Conservation (phyloP, 495 filamentous ascomycete species). For the Evernia prunastri region DNA sequence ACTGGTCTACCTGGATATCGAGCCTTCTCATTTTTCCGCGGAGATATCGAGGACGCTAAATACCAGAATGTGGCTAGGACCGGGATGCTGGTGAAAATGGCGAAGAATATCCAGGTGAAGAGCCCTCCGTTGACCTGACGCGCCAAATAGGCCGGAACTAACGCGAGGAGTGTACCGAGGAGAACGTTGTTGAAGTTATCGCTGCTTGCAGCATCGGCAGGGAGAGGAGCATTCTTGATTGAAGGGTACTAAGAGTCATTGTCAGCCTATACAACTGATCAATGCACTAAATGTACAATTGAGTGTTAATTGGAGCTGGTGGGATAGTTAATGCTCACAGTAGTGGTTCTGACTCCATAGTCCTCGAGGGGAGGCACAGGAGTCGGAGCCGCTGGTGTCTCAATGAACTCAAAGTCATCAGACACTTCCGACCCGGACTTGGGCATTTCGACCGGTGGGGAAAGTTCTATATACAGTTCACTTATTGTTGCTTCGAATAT, state of each 20-base stretch:
- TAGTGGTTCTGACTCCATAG: constrained; percentile 54
- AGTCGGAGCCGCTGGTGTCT: constrained; percentile 52
- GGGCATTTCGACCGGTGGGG: constrained; percentile 35
- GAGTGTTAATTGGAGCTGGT: constrained; percentile 1
- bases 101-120: constrained; percentile 52
- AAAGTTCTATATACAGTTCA: not conserved
- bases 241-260: constrained; percentile 44
- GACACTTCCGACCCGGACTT: constrained; percentile 46
- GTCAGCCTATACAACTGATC: not conserved
- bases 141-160: constrained; percentile 48
- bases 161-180: constrained; percentile 44
- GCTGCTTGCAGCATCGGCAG: constrained; percentile 51
- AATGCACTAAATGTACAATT: not conserved
- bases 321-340: constrained; percentile 34
- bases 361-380: constrained; percentile 42
- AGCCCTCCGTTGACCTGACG: constrained; percentile 50
- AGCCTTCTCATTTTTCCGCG: constrained; percentile 58
- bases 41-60: constrained; percentile 49
- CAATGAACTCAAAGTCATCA: constrained; percentile 62
- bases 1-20: constrained; percentile 53
- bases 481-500: not conserved
- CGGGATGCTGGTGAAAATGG: constrained; percentile 48
- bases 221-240: constrained; percentile 58
- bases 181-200: constrained; percentile 52
- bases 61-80: constrained; percentile 55